Conservation (phyloP, 2,329 filamentous ascomycete genomes). For the Podosphaera leucotricha region DNA sequence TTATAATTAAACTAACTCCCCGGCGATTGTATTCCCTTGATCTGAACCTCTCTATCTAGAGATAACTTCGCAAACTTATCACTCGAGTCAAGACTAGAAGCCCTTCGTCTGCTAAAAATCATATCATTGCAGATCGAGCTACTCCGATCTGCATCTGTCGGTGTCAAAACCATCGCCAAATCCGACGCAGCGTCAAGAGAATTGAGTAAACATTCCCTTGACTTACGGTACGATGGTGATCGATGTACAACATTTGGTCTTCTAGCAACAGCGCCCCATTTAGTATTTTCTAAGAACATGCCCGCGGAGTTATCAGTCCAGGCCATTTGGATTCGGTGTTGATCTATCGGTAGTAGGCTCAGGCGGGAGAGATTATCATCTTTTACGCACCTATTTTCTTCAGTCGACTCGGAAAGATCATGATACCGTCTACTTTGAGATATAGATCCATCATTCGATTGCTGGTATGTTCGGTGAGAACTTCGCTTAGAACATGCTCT, state of each 20-base stretch:
- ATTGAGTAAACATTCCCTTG: constrained; percentile 28
- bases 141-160: background rate
- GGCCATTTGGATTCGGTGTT: constrained; percentile 20
- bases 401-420: constrained; percentile 34
- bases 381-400: constrained; percentile 37
- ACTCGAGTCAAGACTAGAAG: background rate
- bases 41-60: background rate
- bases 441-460: constrained; percentile 14
- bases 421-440: constrained; percentile 22
- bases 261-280: constrained; percentile 17
- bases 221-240: constrained; percentile 26
- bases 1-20: background rate
- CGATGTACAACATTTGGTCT: constrained; percentile 43
- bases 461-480: constrained; percentile 18
- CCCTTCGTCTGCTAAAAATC: background rate
- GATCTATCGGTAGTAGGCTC: constrained; percentile 17
- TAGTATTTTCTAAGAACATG: constrained; percentile 11
- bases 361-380: constrained; percentile 51
- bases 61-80: background rate
- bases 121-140: background rate
- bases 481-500: constrained; percentile 24
- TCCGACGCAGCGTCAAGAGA: constrained; percentile 6
- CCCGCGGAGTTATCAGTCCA: constrained; percentile 18
- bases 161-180: background rate
- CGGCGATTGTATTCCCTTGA: background rate